Evolutionary conservation across 768 basidiomycete species (phyloP).

Genomic region (Russula foetens): DNA sequence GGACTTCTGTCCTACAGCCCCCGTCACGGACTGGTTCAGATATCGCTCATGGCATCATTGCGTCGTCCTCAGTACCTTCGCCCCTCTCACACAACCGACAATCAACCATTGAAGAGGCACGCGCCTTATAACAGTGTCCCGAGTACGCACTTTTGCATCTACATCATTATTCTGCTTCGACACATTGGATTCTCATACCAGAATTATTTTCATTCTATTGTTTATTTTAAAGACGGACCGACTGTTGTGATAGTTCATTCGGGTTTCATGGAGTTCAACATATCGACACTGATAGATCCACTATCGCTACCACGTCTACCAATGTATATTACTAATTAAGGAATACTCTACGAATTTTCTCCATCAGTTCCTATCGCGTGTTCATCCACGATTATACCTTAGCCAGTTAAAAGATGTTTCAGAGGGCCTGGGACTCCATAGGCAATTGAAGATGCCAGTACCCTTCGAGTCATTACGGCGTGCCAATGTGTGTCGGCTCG

Average conservation of each 20-base stretch:
- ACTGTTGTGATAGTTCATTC: not conserved
- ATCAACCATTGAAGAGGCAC: slow-evolving; percentile 5
- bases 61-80: not conserved
- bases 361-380: no score
- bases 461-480: no score
- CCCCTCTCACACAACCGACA: not conserved
- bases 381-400: not conserved
- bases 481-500: not conserved
- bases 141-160: not conserved
- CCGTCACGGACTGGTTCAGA: slow-evolving; percentile 7
- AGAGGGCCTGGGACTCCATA: not conserved
- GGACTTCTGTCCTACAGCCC: not conserved
- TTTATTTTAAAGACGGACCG: not conserved
- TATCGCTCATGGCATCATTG: not conserved
- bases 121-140: not conserved
- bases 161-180: not conserved
- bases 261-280: not conserved
- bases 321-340: slow-evolving; percentile 9
- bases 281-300: slow-evolving; percentile 8
- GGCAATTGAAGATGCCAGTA: not conserved
- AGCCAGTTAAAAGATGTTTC: not conserved
- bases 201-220: slow-evolving; percentile 11
- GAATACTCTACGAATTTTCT: not conserved
- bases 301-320: slow-evolving; percentile 1
- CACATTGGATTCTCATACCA: not conserved